These are phyloP conservation scores for Pavlovales sp. DNA, from an alignment of 208 protist genomes.

Conservation along the genomic window DNA sequence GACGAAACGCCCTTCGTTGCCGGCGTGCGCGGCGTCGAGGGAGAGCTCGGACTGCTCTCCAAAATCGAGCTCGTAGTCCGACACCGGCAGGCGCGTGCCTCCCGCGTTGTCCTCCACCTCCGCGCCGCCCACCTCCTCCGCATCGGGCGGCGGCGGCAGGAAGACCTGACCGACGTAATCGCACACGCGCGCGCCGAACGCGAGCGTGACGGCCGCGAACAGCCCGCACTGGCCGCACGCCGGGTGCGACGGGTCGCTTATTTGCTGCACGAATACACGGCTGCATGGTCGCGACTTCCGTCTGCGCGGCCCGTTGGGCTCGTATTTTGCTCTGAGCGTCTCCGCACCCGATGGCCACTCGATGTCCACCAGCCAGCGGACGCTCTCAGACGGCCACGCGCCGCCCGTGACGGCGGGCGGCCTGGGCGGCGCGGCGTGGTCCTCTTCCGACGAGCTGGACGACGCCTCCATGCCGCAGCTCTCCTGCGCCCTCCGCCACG, in stretches of 20 bases:
- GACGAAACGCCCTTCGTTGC: conserved; percentile 29
- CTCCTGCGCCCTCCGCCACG: no score
- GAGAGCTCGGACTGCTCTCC: neutral
- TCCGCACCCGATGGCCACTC: neutral
- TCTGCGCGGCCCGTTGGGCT: neutral
- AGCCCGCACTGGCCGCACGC: conserved; percentile 14
- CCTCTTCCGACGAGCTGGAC: neutral
- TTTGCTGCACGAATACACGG: neutral
- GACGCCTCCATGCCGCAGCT: no score
- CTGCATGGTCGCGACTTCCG: neutral
- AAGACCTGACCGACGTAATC: conserved; percentile 12
- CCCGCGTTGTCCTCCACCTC: neutral
- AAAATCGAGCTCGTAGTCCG: conserved; percentile 27
- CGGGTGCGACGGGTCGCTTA: neutral
- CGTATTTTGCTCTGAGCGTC: neutral
- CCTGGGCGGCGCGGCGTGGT: neutral
- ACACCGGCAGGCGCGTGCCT: no score
- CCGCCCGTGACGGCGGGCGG: neutral
- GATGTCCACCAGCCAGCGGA: neutral
- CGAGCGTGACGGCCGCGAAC: neutral
- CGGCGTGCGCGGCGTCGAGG: neutral
- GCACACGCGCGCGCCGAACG: neutral
- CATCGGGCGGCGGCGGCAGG: neutral
- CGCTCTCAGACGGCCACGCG: neutral
- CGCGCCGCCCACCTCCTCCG: neutral